Conservation (phyloP, 2,329 filamentous ascomycete species). For the Amauroascus niger region DNA sequence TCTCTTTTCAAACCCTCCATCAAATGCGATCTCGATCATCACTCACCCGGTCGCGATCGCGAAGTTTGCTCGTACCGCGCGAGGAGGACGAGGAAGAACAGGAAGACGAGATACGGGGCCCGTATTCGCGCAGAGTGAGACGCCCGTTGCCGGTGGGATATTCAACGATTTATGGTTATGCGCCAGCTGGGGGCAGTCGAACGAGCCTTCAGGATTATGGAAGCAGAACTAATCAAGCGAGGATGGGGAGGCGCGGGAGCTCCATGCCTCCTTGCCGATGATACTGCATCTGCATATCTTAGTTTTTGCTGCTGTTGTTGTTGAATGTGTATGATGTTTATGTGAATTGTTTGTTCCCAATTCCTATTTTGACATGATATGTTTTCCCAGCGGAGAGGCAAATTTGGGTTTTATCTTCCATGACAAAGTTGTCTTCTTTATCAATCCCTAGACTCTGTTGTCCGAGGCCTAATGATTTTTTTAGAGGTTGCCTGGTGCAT, state of each 20-base stretch:
- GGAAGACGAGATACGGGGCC: not conserved
- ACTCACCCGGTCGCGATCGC: not conserved
- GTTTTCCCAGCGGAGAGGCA: too few relatives aligned
- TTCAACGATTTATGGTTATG: not conserved
- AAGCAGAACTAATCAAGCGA: not conserved
- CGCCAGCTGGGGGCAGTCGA: not conserved
- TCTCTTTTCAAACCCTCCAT: constrained; percentile 5
- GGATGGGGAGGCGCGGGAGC: not conserved
- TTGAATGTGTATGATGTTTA: not conserved
- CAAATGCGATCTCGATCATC: constrained; percentile 8
- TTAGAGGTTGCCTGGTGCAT: too few relatives aligned
- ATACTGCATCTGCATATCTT: not conserved
- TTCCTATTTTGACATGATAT: not conserved
- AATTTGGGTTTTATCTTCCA: not conserved
- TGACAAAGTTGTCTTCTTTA: too few relatives aligned
- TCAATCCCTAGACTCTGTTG: too few relatives aligned
- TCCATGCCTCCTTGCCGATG: constrained; percentile 6
- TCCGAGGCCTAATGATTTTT: too few relatives aligned
- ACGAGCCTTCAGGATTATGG: constrained; percentile 2
- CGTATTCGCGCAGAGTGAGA: not conserved
- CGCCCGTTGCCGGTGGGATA: not conserved
- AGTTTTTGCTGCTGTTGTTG: too few relatives aligned
- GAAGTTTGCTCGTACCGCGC: constrained; percentile 1
- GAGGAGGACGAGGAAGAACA: constrained; percentile 5
- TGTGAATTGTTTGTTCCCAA: not conserved